A percentile compares a stretch with the other conserved stretches of the same genome.
phyloP scores from a whole-genome alignment of 2,329 filamentous ascomycete genomes.

The Fusarium mexicanum region DNA sequence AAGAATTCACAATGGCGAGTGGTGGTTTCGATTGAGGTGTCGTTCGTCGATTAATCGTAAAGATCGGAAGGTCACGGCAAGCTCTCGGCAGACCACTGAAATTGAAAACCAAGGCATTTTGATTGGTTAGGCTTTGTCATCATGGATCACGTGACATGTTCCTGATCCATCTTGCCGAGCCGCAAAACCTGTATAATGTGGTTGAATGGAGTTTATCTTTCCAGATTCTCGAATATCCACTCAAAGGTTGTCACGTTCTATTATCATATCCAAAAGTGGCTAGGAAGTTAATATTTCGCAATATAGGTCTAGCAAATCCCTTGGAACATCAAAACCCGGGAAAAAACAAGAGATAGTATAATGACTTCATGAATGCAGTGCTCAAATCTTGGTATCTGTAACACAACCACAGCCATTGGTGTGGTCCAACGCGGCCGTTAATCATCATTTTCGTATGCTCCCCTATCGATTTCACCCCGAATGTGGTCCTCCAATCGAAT shows the following conservation, averaged over 20 bases:
- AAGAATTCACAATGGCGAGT: constrained; percentile 54
- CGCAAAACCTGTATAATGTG: neutral
- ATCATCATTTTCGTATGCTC: constrained; percentile 46
- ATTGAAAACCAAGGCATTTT: constrained; percentile 55
- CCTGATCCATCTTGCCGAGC: constrained; percentile 1
- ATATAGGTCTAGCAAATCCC: constrained; percentile 16
- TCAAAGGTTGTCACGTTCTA: neutral
- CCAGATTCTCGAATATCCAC: neutral
- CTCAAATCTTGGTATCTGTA: constrained; percentile 38
- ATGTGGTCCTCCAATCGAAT: constrained; percentile 74
- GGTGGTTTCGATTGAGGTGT: constrained; percentile 51
- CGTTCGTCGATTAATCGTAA: constrained; percentile 48
- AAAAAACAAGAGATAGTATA: constrained; percentile 28
- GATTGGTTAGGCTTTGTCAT: constrained; percentile 53
- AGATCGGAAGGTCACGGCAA: constrained; percentile 47
- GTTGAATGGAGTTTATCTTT: neutral
- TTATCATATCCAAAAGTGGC: neutral
- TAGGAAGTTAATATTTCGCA: neutral
- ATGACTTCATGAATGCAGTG: constrained; percentile 32
- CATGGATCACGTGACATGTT: neutral
- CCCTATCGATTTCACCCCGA: constrained; percentile 75
- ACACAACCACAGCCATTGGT: constrained; percentile 31
- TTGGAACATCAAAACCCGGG: constrained; percentile 14
- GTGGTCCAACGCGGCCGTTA: constrained; percentile 37
- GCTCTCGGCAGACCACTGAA: constrained; percentile 52